Evolutionary conservation across 1,284 basidiomycete genomes (phyloP).

Genomic region (Peniophora sp.): DNA sequence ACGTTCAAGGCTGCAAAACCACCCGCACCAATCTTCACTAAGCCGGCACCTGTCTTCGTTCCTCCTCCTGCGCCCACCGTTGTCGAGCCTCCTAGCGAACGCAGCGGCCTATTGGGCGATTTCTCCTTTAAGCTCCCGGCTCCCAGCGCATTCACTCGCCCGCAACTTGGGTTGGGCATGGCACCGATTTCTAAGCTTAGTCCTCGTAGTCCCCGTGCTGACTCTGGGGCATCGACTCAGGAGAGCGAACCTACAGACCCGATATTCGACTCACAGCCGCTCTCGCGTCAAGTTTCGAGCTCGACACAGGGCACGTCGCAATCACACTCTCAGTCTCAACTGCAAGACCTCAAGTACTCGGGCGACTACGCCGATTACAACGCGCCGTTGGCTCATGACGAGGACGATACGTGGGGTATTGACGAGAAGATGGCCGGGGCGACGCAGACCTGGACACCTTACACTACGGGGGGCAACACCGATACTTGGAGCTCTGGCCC

Average conservation of each 20-base stretch:
- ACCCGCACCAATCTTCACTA: constrained; percentile 46
- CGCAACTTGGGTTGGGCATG: constrained; percentile 37
- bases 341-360: constrained; percentile 15
- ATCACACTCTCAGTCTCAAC: constrained; percentile 19
- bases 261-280: constrained; percentile 41
- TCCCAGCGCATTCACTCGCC: constrained; percentile 30
- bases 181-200: constrained; percentile 18
- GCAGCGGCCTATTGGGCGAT: constrained; percentile 6
- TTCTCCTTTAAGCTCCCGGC: constrained; percentile 16
- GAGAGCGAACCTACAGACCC: constrained; percentile 41
- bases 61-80: constrained; percentile 26
- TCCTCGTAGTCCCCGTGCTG: constrained; percentile 19
- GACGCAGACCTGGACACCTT: constrained; percentile 49
- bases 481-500: constrained; percentile 65
- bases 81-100: constrained; percentile 10
- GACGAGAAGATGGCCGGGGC: constrained; percentile 51
- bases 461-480: constrained; percentile 34
- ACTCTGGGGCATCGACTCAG: constrained; percentile 41
- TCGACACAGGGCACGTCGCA: constrained; percentile 48
- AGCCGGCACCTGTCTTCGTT: constrained; percentile 49
- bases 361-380: constrained; percentile 17
- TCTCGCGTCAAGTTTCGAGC: constrained; percentile 24
- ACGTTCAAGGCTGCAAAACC: constrained; percentile 23
- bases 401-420: constrained; percentile 67
- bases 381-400: constrained; percentile 23